phyloP scores from a whole-genome alignment of 306 rosid genomes.

The Quercus rubra region DNA sequence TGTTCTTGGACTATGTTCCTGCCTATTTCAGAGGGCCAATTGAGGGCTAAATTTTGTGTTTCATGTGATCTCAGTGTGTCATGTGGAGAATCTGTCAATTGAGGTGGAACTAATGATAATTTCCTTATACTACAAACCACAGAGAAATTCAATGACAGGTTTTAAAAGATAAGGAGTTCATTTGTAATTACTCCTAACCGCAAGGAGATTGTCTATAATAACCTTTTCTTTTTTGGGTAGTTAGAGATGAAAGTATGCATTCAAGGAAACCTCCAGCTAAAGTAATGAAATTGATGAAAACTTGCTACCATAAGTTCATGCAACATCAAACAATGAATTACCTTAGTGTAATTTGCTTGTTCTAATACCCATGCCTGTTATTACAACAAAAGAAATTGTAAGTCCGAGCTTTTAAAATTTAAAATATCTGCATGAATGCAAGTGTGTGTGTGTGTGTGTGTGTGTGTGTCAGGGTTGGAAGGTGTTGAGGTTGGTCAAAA shows the following conservation, averaged over 20 bases:
- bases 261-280: neutral
- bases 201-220: neutral
- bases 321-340: constrained; percentile 19
- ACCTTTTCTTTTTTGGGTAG: neutral
- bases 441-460: neutral
- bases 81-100: neutral
- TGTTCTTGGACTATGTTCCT: neutral
- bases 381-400: constrained; percentile 12
- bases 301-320: constrained; percentile 6
- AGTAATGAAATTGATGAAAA: constrained; percentile 9
- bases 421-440: neutral
- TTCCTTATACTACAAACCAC: neutral
- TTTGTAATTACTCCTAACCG: neutral
- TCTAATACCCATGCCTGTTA: constrained; percentile 71
- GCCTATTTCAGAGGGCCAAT: neutral
- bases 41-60: neutral
- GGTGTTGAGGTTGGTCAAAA: neutral
- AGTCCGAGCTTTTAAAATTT: constrained; percentile 10
- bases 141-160: neutral
- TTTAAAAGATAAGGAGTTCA: neutral
- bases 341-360: constrained; percentile 84
- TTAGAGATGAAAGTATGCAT: neutral
- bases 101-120: neutral
- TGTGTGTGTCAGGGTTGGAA: neutral
- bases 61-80: neutral